Conservation (phyloP, 1,284 basidiomycete species). For the Lentinus polychrous region DNA sequence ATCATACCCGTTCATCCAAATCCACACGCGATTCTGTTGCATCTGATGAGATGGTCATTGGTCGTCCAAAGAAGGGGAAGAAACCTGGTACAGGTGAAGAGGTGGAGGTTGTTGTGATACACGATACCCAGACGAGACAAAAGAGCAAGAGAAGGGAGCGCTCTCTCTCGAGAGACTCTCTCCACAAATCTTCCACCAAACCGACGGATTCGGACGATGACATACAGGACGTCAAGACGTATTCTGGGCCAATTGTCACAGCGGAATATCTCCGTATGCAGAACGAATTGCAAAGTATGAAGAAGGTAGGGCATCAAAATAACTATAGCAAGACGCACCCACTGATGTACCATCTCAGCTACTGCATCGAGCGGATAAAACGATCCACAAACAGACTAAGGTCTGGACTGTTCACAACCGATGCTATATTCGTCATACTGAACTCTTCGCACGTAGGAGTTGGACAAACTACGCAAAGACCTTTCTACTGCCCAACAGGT, state of each 20-base stretch:
- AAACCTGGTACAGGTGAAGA: slow-evolving; percentile 11
- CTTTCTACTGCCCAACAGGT: slow-evolving; percentile 29
- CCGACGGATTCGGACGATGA: slow-evolving; percentile 13
- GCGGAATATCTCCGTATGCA: slow-evolving; percentile 36
- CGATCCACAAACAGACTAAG: slow-evolving; percentile 50
- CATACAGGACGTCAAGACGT: slow-evolving; percentile 5
- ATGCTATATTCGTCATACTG: slow-evolving; percentile 3
- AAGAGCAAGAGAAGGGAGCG: slow-evolving; percentile 21
- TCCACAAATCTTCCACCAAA: slow-evolving; percentile 12
- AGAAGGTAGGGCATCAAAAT: slow-evolving; percentile 49
- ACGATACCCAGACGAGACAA: slow-evolving; percentile 9
- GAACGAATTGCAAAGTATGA: slow-evolving; percentile 36
- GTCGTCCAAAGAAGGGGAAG: slow-evolving; percentile 14
- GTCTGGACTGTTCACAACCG: slow-evolving; percentile 25
- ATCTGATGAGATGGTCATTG: slow-evolving; percentile 10
- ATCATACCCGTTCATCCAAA: neutral
- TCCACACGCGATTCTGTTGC: slow-evolving; percentile 1
- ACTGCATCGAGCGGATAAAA: slow-evolving; percentile 42
- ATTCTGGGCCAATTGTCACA: slow-evolving; percentile 25
- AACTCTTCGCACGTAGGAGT: slow-evolving; percentile 28
- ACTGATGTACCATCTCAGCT: slow-evolving; percentile 30
- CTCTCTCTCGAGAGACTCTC: slow-evolving; percentile 20
- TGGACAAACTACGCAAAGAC: slow-evolving; percentile 42
- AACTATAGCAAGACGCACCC: slow-evolving; percentile 13
- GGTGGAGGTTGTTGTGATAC: slow-evolving; percentile 13